phyloP scores from a whole-genome alignment of 441 rosid species.

The Mallotus japonicus region DNA sequence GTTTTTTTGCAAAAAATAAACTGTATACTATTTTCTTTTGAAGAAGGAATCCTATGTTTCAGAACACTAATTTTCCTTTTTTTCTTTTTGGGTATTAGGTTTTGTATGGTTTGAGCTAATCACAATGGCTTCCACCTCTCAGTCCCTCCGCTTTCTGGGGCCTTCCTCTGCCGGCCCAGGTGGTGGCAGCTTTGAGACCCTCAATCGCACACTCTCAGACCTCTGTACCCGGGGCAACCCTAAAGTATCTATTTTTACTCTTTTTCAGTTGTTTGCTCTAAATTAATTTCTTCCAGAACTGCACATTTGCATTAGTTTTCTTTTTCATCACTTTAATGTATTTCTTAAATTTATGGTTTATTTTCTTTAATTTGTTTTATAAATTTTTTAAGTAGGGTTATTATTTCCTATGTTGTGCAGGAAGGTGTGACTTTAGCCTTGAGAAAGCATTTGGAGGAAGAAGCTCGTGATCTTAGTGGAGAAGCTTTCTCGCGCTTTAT shows the following conservation, averaged over 20 bases:
- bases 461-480: conserved; percentile 83
- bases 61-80: too few species aligned
- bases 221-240: conserved; percentile 83
- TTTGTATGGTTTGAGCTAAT: too few species aligned
- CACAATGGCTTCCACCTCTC: conserved; percentile 60
- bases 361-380: neutral
- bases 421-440: conserved; percentile 84
- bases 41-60: too few species aligned
- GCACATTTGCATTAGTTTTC: too few species aligned
- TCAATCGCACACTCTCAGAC: conserved; percentile 81
- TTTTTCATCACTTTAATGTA: too few species aligned
- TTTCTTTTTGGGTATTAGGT: too few species aligned
- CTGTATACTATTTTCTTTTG: too few species aligned
- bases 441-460: conserved; percentile 83
- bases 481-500: conserved; percentile 86
- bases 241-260: conserved; percentile 44
- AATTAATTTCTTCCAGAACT: neutral
- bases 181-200: conserved; percentile 70
- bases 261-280: neutral
- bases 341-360: too few species aligned
- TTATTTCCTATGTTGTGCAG: conserved; percentile 27
- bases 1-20: too few species aligned
- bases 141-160: conserved; percentile 67
- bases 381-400: neutral
- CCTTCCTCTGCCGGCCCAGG: conserved; percentile 49